Evolutionary conservation across 2,329 filamentous ascomycete species (phyloP), one percentile per base, ranked within the genome.

Genomic region (Macroventuria anomochaeta): DNA sequence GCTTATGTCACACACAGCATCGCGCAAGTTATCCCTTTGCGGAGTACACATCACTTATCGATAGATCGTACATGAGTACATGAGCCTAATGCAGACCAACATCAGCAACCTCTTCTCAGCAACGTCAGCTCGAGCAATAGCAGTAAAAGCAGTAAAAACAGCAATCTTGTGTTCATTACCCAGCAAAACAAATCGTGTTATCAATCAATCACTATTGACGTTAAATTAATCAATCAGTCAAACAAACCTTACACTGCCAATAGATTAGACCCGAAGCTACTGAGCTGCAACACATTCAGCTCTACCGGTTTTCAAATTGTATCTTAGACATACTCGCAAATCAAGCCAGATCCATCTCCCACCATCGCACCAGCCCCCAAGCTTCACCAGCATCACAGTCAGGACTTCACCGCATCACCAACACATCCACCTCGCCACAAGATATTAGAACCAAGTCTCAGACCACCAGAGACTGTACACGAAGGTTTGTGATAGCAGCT

Each of bases 11-110:
- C 34, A 34, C 33, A 37, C 3, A 17, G 33, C 23, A 20, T 40
- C n/a, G 29, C 36, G 17, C 34, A 33, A 39, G 31, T 7, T 7
- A 21, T 48, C 44, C 29, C 34, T 40, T 40, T 40, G 15, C 28
- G 15, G 51, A 39, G 38, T 20, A 26, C 20, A 36, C 28, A 28
- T 39, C 33, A 39, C 44, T 26, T 44, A 40, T 54, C 51, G 51
- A 54, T 54, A 54, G 34, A 54, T 32, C 39, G 51, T 48, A 54
- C 39, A 54, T 54, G 31, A 3, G 51, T 48, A 54, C 39, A 54
- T 54, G 31, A 3, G 17, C 21, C 33, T 51, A 38, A 34, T 50
- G 33, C 41, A 53, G 25, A 29, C n/a, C 23, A 25, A 15, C 32
- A 33, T 44, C 39, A 39, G 39, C 48, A 32, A 43, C 33, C 5